Conservation (phyloP, 192 early-diverging fungal genomes). For the Coemansia sp. region DNA sequence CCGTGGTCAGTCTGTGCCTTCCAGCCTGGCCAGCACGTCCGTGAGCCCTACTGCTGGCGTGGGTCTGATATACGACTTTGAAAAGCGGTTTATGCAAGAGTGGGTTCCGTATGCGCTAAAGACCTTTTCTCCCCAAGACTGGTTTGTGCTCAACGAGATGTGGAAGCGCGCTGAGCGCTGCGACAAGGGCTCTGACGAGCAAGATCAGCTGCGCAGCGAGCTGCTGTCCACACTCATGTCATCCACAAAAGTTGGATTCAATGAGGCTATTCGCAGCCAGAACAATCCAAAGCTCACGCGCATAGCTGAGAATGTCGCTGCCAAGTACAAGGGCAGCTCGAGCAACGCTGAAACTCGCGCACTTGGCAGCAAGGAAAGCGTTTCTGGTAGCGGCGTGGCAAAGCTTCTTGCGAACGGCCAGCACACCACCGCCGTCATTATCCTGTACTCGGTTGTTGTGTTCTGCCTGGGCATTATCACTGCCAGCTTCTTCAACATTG, state of each 20-base stretch:
- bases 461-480: conserved; percentile 55
- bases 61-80: neutral
- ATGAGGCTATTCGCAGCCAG: conserved; percentile 44
- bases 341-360: conserved; percentile 5
- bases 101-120: conserved; percentile 31
- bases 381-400: conserved; percentile 14
- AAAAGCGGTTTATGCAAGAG: conserved; percentile 24
- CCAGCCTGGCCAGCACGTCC: conserved; percentile 9
- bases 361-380: conserved; percentile 2
- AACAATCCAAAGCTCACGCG: conserved; percentile 44
- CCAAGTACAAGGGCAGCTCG: conserved; percentile 24
- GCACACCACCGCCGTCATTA: conserved; percentile 42
- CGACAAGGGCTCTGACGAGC: conserved; percentile 25
- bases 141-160: conserved; percentile 45
- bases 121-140: conserved; percentile 46
- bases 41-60: conserved; percentile 18
- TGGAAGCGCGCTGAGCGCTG: conserved; percentile 53
- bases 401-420: conserved; percentile 38
- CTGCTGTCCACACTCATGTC: conserved; percentile 41
- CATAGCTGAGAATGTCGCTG: conserved; percentile 51
- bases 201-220: conserved; percentile 38
- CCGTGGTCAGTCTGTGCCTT: conserved; percentile 4
- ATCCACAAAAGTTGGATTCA: conserved; percentile 42
- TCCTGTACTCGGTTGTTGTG: conserved; percentile 52
- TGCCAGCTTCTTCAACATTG: conserved; percentile 46